phyloP scores from a whole-genome alignment of 257 asterid genomes.

The Solanum dulcamara region DNA sequence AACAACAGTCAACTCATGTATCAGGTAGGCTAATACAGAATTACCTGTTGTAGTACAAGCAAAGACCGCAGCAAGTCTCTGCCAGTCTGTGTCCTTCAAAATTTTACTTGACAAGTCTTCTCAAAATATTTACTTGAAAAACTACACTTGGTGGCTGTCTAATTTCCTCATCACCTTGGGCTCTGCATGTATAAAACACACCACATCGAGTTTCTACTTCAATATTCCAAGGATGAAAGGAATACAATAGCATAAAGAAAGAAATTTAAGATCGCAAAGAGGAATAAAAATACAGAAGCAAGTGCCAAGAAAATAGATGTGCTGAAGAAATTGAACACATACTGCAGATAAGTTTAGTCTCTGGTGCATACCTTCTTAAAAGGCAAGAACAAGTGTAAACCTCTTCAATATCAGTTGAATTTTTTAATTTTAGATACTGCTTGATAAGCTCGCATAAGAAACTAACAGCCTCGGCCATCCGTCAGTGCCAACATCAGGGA shows the following conservation, averaged over 20 bases:
- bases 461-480: constrained; percentile 31
- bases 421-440: constrained; percentile 55
- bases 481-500: constrained; percentile 13
- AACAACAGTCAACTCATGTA: too few relatives aligned
- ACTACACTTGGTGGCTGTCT: neutral
- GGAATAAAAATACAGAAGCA: neutral
- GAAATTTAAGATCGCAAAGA: neutral
- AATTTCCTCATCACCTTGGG: neutral
- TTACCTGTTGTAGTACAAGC: neutral
- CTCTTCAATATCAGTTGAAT: constrained; percentile 80
- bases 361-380: constrained; percentile 43
- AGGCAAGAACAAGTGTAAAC: constrained; percentile 56
- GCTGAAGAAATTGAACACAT: neutral
- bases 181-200: neutral
- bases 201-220: neutral
- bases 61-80: neutral
- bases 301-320: neutral
- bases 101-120: neutral
- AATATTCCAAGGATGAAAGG: neutral
- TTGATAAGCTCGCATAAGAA: constrained; percentile 57
- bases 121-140: neutral
- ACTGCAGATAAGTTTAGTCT: neutral
- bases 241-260: neutral
- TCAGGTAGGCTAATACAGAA: too few relatives aligned
- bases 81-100: neutral